Evolutionary conservation across 2,329 filamentous ascomycete species (phyloP).

Genomic region (Penicillium sp.): DNA sequence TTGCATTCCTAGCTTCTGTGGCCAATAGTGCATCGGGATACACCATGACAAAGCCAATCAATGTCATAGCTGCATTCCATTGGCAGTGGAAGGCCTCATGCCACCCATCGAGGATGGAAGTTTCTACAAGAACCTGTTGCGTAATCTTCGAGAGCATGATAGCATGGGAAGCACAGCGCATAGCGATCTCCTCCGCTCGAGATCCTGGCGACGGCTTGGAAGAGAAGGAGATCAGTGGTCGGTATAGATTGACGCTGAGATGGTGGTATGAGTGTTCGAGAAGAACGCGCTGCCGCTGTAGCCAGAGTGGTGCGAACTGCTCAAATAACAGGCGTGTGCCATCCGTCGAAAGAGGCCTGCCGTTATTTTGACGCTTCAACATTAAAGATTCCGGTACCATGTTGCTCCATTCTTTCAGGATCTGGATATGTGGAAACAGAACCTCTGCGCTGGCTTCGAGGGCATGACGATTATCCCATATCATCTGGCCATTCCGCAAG

Average conservation of each 20-base stretch:
- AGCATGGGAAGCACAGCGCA: slow-evolving; percentile 34
- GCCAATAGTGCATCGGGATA: slow-evolving; percentile 21
- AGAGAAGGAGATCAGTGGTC: slow-evolving; percentile 42
- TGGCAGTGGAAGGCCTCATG: slow-evolving; percentile 29
- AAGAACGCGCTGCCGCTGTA: slow-evolving; percentile 44
- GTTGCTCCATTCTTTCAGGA: slow-evolving; percentile 33
- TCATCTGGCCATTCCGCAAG: slow-evolving; percentile 10
- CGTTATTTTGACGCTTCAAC: slow-evolving; percentile 33
- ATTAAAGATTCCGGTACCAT: slow-evolving; percentile 42
- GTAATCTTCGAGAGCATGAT: slow-evolving; percentile 41
- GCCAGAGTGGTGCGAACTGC: slow-evolving; percentile 39
- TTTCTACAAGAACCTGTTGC: slow-evolving; percentile 31
- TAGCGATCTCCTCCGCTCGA: slow-evolving; percentile 28
- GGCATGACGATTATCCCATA: slow-evolving; percentile 32
- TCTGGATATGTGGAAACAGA: slow-evolving; percentile 26
- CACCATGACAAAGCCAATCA: slow-evolving; percentile 35
- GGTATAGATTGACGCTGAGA: slow-evolving; percentile 38
- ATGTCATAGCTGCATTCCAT: slow-evolving; percentile 35
- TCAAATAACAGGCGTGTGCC: slow-evolving; percentile 36
- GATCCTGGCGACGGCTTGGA: slow-evolving; percentile 7
- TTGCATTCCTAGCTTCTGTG: slow-evolving; percentile 19
- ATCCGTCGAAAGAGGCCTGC: slow-evolving; percentile 41
- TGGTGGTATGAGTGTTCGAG: slow-evolving; percentile 46
- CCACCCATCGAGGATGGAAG: slow-evolving; percentile 25
- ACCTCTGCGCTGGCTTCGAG: slow-evolving; percentile 34